Base-by-base conservation (phyloP, 495 filamentous ascomycete species). In the Neurospora pannonica region DNA sequence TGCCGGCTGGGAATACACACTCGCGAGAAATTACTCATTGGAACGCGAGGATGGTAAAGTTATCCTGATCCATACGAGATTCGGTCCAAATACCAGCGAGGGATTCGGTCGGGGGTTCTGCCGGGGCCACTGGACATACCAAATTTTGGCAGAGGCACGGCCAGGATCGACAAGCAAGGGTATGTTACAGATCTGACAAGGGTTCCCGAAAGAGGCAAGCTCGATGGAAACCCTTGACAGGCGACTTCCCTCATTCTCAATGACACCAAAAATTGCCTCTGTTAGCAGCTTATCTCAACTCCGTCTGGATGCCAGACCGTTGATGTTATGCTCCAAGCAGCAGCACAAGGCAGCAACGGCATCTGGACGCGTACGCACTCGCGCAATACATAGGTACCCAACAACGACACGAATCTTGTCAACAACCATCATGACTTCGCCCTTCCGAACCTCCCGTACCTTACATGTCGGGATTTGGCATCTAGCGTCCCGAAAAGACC, bases 111-210 rank as follows among this genome's bases (percentile, higher is more conserved):
- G 24, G 24, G 54, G 54, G 24, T 36, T 67, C 28, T 67, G 28
- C 54, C 54, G 54, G 31, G 28, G 46, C 17, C 19, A 70, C 38
- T 38, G 62, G 37, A 70, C 71, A 37, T 67, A 72, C 24, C 71
- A 78, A 71, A 81, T 81, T 78, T 80, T 78, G 76, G 67, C 75
- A 81, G 77, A 76, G 38, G 28, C 70, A 74, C 71, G 75, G n/a
- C 76, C 71, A 77, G 71, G 79, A 81, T 80, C 78, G 73, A 78
- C 78, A 17, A 36, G 37, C 78, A 77, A 73, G 78, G 77, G 79
- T 38, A 71, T 77, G 79, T 81, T 79, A 77, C 79, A 80, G 79
- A 81, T 79, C 72, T 38, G 28, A 81, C 79, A 75, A 74, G 75
- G 77, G 37, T n/a, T 5, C 75, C 48, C 43, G 38, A 77, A 79